Base-by-base conservation (phyloP, 2,329 filamentous ascomycete species). In the Acarospora socialis region DNA sequence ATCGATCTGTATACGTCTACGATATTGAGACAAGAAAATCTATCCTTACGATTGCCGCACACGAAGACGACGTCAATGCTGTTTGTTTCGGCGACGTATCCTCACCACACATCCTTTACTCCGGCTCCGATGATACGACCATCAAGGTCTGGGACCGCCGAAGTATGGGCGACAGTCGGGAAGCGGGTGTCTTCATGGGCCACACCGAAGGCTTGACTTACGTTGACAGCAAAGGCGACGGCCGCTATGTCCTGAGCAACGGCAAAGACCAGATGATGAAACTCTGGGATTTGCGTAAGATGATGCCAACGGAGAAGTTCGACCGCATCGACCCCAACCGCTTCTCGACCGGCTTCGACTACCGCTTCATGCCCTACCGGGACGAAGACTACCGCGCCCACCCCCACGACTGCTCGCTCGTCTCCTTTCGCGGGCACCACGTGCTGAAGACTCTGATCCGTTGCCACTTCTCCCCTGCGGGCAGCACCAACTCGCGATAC, bases 201-300 rank as follows among this genome's bases (percentile, higher is more conserved):
- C 72, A 77, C 44, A 76, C 70, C 0, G 72, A 77, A 51, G 72
- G 72, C 5, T 44, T 77, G 30, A 77, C 73, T 0, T 77, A 75
- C 39, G 70, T 77, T 20, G 73, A 77, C 50, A 87, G 79, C 55
- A 87, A 95, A 65, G 82, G 81, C 23, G 83, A 93, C 47, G 73
- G 75, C 2, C 71, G 87, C 35, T 95, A 95, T 52, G 79, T 95
- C 6, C 70, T 98, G 16, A 86, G 78, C 43, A 98, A 98, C 47
- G 82, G 75, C 39, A 98, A 95, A 51, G 90, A 98, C 50, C 90
- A 95, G 54, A 87, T 77, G 24, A 92, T 92, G 73, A 95, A 95
- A 57, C 67, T 98, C 0, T 98, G 90, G 90, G 90, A 98, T 53
- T 53, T 94, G 34, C 69, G 87, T 31, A 92, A 81, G 66, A 87